A percentile compares a stretch with the other conserved stretches of the same genome.
Evolutionary conservation across 2,329 filamentous ascomycete species (phyloP).

Genomic region (Hymenoscyphus infarciens): DNA sequence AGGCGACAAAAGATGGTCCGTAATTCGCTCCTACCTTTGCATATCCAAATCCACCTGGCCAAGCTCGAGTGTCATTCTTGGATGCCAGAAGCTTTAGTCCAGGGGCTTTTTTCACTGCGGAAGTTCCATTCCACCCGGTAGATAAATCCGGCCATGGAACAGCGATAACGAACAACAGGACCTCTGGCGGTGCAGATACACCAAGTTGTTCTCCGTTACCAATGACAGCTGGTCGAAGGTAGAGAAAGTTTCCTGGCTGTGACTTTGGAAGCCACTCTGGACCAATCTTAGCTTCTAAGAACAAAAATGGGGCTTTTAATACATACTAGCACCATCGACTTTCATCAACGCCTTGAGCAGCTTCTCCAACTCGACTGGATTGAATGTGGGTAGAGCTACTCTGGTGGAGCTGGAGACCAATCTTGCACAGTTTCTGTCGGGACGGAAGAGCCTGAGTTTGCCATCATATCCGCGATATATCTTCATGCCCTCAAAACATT

Average conservation of each 20-base stretch:
- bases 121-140: slow-evolving; percentile 22
- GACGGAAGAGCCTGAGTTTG: slow-evolving; percentile 60
- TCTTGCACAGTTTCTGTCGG: slow-evolving; percentile 48
- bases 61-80: slow-evolving; percentile 78
- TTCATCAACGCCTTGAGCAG: slow-evolving; percentile 69
- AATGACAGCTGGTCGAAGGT: slow-evolving; percentile 84
- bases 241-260: slow-evolving; percentile 68
- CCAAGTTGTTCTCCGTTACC: slow-evolving; percentile 77
- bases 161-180: slow-evolving; percentile 79
- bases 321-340: slow-evolving; percentile 56
- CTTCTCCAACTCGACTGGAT: slow-evolving; percentile 67
- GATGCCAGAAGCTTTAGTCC: slow-evolving; percentile 76
- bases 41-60: slow-evolving; percentile 89
- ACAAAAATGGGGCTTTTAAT: not conserved
- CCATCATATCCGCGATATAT: slow-evolving; percentile 71
- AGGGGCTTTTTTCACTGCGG: slow-evolving; percentile 35
- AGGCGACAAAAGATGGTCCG: slow-evolving; percentile 75
- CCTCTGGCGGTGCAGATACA: slow-evolving; percentile 73
- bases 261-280: slow-evolving; percentile 71
- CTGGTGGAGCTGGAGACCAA: slow-evolving; percentile 55
- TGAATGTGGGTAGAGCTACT: slow-evolving; percentile 71
- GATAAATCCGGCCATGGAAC: slow-evolving; percentile 49
- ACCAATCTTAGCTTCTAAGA: not conserved
- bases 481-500: slow-evolving; percentile 50
- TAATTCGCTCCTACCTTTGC: slow-evolving; percentile 94